Base-by-base conservation (phyloP, 768 basidiomycete genomes). In the Guyanaporus albipodus region DNA sequence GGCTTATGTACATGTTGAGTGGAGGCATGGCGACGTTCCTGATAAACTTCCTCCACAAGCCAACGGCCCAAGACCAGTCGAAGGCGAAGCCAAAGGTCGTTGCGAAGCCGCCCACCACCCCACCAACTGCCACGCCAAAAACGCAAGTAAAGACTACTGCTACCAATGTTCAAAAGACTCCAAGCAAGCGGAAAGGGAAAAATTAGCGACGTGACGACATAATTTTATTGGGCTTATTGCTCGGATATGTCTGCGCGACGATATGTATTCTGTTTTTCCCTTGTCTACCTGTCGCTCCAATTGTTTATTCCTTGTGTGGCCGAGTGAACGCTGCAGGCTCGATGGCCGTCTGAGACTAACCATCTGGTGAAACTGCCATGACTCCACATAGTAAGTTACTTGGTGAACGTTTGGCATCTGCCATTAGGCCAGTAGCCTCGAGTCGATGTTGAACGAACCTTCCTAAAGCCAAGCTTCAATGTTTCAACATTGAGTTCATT, bases 21-120 rank as follows among this genome's bases (percentile, higher is more conserved):
- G 90, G 88, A 32, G 72, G 70, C 26, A 3, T 82, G 32, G 90
- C 77, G 7, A 86, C 84, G n/a, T 37, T 87, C 48, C 42, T 87
- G 17, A 73, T 92, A 57, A 77, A 79, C 42, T 49, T 87, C 29
- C 61, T 91, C 53, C 90, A 91, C 61, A 66, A 62, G 26, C 57
- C 60, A 8, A 28, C 55, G 0, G 18, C 48, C 17, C 38, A 27
- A 38, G 34, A 8, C 22, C 35, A 21, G 14, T 29, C 51, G 2
- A 54, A 56, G 39, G 14, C 46, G 4, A 51, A 42, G 8, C 22
- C 48, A 33, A 38, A 50, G 21, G 12, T 28, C 2, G 38, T 19
- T 17, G n/a, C 40, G 17, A 53, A 53, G 26, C 49, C 29, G 23
- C 38, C 48, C 8, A 10, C 35, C 3, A 22, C 38, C 6, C 23